Base-by-base conservation (phyloP, 2,329 filamentous ascomycete genomes). In the Tolypocladium pustulatum region DNA sequence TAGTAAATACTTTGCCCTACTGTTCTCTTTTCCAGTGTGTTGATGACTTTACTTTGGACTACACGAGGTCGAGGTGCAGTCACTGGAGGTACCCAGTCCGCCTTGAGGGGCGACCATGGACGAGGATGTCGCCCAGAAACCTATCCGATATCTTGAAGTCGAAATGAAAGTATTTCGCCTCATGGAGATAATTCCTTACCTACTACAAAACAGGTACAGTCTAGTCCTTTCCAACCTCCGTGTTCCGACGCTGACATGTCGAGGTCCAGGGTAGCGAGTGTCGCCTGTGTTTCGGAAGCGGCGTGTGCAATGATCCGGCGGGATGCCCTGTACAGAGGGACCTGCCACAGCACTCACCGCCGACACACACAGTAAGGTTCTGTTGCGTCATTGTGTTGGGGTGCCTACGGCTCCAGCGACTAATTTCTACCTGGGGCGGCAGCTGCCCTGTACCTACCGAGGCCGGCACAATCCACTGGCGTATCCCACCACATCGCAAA, bases 351-450 rank as follows among this genome's bases (percentile, higher is more conserved):
- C 40, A 27, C 41, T 43, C 10, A 9, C n/a, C 27, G 53, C 41
- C 52, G 55, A n/a, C 32, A 34, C 37, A n/a, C 40, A 49, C 57
- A 52, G 59, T 32, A 34, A 55, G 55, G 27, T 56, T 34, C 38
- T 22, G 63, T 71, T 71, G 69, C 69, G 69, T 71, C 69, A 71
- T 68, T 68, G 62, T 63, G 61, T 62, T 64, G 63, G 65, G 67
- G 67, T 69, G 68, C 66, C 68, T 69, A 41, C 55, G 27, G 25
- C 46, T 49, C 43, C 27, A n/a, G 46, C 27, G 7, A 12, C 30
- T 27, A 32, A n/a, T n/a, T n/a, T n/a, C 20, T 10, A n/a, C 27
- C 49, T 52, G 22, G 15, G 43, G 22, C 15, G 27, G 46, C 27
- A 20, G 4, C 46, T 32, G 25, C 43, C 7, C 41, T 46, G 12